These are phyloP conservation scores for Evansstolkia leycettana DNA, from an alignment of 495 filamentous ascomycete species.

Conservation along the genomic window DNA sequence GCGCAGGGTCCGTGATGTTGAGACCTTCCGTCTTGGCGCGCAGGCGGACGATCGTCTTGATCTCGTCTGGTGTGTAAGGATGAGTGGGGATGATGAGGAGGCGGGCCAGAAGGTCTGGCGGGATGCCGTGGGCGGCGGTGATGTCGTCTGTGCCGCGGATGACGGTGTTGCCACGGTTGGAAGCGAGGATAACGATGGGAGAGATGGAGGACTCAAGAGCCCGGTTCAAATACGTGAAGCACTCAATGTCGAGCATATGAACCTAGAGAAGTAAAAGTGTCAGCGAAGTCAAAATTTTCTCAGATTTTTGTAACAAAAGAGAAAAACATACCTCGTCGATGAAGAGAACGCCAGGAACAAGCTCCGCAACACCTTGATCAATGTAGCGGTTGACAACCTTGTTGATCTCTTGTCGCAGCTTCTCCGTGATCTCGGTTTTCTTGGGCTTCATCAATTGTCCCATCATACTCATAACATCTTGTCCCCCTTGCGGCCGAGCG, in stretches of 20 bases:
- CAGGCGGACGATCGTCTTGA: constrained; percentile 76
- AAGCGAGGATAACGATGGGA: constrained; percentile 93
- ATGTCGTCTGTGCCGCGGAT: constrained; percentile 79
- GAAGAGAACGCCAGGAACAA: constrained; percentile 93
- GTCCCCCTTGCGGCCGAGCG: constrained; percentile 83
- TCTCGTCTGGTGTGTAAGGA: constrained; percentile 72
- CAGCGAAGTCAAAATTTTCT: background rate
- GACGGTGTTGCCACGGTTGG: constrained; percentile 82
- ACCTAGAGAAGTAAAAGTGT: constrained; percentile 38
- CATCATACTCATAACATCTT: constrained; percentile 99
- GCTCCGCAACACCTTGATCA: constrained; percentile 93
- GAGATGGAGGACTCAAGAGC: constrained; percentile 87
- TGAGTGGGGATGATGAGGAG: constrained; percentile 92
- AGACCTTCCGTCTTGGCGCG: constrained; percentile 73
- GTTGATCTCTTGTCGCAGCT: constrained; percentile 90
- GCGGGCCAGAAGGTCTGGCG: constrained; percentile 80
- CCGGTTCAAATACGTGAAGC: constrained; percentile 97
- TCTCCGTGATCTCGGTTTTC: constrained; percentile 97
- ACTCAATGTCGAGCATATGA: constrained; percentile 98
- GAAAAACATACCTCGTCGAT: constrained; percentile 75
- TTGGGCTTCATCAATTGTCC: constrained; percentile 97
- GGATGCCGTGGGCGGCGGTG: constrained; percentile 81
- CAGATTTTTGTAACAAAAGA: constrained; percentile 1
- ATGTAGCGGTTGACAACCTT: constrained; percentile 98
- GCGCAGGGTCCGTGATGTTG: constrained; percentile 64